Conservation (phyloP, 306 rosid species). For the Mimosa pudica region DNA sequence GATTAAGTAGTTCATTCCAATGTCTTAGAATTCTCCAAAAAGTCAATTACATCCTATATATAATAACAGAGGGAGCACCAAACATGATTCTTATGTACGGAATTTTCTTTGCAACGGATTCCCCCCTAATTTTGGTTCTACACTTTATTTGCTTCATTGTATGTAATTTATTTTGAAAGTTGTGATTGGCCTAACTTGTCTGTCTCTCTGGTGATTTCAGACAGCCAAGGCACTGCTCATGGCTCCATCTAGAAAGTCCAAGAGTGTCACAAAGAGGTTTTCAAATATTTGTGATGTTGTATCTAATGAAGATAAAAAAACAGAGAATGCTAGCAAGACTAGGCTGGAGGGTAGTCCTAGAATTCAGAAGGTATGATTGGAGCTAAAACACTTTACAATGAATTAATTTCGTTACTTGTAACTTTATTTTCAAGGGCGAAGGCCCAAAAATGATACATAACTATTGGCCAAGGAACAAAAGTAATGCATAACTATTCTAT, state of each 20-base stretch:
- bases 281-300: conserved; percentile 60
- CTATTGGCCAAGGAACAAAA: conserved; percentile 42
- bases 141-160: too few species aligned
- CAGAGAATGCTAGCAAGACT: conserved; percentile 60
- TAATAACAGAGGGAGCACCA: too few species aligned
- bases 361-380: conserved; percentile 43
- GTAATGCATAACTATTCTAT: too few species aligned
- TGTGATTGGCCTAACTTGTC: conserved; percentile 33
- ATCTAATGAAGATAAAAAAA: conserved; percentile 56
- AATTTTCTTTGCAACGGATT: too few species aligned
- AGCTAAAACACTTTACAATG: conserved; percentile 26
- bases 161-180: conserved; percentile 12
- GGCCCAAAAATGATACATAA: too few species aligned
- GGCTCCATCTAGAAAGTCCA: conserved; percentile 85
- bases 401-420: neutral
- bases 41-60: too few species aligned
- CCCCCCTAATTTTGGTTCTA: too few species aligned
- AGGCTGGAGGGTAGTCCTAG: conserved; percentile 66
- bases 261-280: conserved; percentile 71
- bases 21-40: too few species aligned
- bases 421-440: neutral
- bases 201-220: conserved; percentile 45
- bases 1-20: too few species aligned
- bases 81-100: too few species aligned
- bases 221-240: conserved; percentile 50